These are phyloP conservation scores for Naganishia kalamii DNA, from an alignment of 768 basidiomycete species.

Conservation along the genomic window DNA sequence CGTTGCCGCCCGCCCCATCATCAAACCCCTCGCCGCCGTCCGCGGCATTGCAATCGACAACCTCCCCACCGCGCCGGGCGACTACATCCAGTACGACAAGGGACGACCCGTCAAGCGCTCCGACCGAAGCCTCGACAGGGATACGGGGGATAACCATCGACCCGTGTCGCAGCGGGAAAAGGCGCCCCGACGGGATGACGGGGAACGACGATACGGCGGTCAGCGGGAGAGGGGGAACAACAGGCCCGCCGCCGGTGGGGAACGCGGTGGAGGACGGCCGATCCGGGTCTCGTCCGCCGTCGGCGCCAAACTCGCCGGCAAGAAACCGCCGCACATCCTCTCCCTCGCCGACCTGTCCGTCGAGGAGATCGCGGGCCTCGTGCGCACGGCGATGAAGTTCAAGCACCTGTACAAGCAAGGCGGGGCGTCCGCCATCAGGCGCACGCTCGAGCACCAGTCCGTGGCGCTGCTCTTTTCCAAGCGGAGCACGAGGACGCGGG, in stretches of 20 bases:
- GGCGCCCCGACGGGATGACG: not conserved
- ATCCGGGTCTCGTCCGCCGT: not conserved
- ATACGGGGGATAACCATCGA: not conserved
- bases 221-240: too few species aligned
- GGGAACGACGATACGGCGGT: too few species aligned
- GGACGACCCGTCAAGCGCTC: constrained; percentile 5
- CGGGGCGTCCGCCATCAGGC: not conserved
- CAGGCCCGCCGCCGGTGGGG: too few species aligned
- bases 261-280: not conserved
- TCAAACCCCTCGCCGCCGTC: not conserved
- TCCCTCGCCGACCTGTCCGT: constrained; percentile 80
- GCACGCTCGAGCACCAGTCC: constrained; percentile 56
- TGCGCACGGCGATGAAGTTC: constrained; percentile 57
- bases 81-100: constrained; percentile 14
- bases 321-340: constrained; percentile 57
- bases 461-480: constrained; percentile 89
- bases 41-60: constrained; percentile 2
- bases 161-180: not conserved
- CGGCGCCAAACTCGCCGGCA: not conserved
- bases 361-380: constrained; percentile 62
- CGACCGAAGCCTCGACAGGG: constrained; percentile 9
- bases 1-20: not conserved
- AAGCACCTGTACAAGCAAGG: constrained; percentile 40
- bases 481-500: constrained; percentile 82
- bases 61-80: constrained; percentile 1